Percentiles rank a stretch among this genome's conserved stretches.
Conservation (phyloP, 2,329 filamentous ascomycete genomes). For the Diaporthe ilicicola region DNA sequence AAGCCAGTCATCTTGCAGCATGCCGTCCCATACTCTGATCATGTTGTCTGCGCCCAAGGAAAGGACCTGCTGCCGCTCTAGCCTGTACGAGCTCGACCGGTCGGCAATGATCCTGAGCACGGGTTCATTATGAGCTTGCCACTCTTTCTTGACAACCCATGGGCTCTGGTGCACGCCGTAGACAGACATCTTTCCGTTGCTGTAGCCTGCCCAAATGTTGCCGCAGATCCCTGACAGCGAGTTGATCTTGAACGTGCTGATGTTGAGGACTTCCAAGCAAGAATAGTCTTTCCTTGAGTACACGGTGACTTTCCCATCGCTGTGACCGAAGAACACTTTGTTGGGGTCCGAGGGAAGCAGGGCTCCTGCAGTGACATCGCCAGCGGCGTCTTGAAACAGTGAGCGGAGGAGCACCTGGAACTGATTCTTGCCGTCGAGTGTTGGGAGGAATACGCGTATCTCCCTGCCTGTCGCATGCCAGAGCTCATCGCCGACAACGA, state of each 20-base stretch:
- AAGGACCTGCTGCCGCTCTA: conserved; percentile 84
- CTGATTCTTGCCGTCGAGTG: conserved; percentile 69
- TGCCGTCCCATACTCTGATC: conserved; percentile 88
- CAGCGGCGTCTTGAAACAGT: conserved; percentile 75
- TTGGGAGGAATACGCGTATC: conserved; percentile 83
- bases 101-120: conserved; percentile 82
- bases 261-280: conserved; percentile 81
- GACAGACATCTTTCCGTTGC: conserved; percentile 91
- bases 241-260: conserved; percentile 96
- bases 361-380: conserved; percentile 88
- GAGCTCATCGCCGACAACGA: conserved; percentile 83
- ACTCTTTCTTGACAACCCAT: conserved; percentile 93
- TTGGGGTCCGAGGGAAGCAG: conserved; percentile 78
- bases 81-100: conserved; percentile 81
- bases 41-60: conserved; percentile 89
- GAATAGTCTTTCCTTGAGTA: conserved; percentile 81
- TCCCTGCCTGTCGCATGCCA: conserved; percentile 92
- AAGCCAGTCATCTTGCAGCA: conserved; percentile 94
- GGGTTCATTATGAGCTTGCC: conserved; percentile 88
- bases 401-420: conserved; percentile 81
- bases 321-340: conserved; percentile 88
- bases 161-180: conserved; percentile 86
- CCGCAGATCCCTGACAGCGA: conserved; percentile 82
- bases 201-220: conserved; percentile 92
- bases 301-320: conserved; percentile 93